phyloP scores from a whole-genome alignment of 2,329 filamentous ascomycete species.

The Microdochium paspali region DNA sequence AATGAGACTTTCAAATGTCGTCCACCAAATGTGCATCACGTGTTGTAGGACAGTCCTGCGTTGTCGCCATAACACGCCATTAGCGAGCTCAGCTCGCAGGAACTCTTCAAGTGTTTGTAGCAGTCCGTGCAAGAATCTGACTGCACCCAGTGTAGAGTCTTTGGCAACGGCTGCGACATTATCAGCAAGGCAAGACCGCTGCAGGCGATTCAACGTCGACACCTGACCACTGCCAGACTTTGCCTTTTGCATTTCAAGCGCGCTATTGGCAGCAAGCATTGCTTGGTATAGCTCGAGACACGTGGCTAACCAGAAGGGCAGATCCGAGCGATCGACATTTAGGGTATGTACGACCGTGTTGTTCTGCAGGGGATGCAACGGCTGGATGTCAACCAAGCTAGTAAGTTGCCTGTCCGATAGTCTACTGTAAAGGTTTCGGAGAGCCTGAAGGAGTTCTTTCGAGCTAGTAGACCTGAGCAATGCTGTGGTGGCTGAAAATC shows the following conservation, averaged over 20 bases:
- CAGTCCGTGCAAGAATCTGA: slow-evolving; percentile 36
- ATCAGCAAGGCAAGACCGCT: slow-evolving; percentile 46
- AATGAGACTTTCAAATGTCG: slow-evolving; percentile 39
- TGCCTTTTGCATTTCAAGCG: slow-evolving; percentile 29
- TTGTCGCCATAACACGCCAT: slow-evolving; percentile 20
- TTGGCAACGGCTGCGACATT: slow-evolving; percentile 47
- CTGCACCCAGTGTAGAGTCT: slow-evolving; percentile 49
- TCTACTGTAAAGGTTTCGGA: neutral
- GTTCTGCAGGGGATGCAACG: slow-evolving; percentile 52
- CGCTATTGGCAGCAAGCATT: slow-evolving; percentile 29
- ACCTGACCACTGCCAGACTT: slow-evolving; percentile 37
- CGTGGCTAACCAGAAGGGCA: slow-evolving; percentile 38
- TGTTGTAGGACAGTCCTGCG: slow-evolving; percentile 22
- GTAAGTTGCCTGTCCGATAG: neutral
- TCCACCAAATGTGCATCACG: slow-evolving; percentile 44
- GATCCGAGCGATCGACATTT: slow-evolving; percentile 19
- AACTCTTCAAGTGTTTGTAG: slow-evolving; percentile 32
- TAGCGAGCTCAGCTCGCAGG: slow-evolving; percentile 21
- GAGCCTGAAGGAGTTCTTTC: neutral
- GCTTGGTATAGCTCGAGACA: slow-evolving; percentile 42
- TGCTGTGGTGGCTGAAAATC: neutral
- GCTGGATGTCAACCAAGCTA: slow-evolving; percentile 23
- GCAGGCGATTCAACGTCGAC: slow-evolving; percentile 47
- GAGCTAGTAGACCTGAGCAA: neutral
- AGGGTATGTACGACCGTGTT: slow-evolving; percentile 38